phyloP scores from a whole-genome alignment of 75 land plant genomes.

The Cupressus sempervirens region DNA sequence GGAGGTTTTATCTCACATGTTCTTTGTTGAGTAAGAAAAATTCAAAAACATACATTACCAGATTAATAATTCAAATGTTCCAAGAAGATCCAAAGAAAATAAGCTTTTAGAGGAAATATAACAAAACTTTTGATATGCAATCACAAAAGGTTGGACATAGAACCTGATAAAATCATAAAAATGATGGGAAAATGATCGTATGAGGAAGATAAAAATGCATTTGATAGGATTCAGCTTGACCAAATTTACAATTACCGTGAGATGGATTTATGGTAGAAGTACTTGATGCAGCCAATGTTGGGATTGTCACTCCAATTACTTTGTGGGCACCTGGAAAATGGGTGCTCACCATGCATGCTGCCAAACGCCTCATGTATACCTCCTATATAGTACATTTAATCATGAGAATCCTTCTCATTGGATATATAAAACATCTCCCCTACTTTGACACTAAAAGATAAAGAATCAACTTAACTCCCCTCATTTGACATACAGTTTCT shows the following conservation, averaged over 20 bases:
- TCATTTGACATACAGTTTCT: not conserved
- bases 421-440: not conserved
- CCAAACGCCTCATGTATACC: conserved; percentile 80
- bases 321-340: not conserved
- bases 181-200: not conserved
- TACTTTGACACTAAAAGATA: not conserved
- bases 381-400: conserved; percentile 44
- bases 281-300: not conserved
- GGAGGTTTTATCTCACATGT: too few relatives aligned
- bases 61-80: too few relatives aligned
- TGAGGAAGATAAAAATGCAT: not conserved
- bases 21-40: too few relatives aligned
- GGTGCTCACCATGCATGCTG: conserved; percentile 46
- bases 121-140: not conserved
- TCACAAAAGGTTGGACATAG: not conserved
- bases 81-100: not conserved
- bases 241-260: not conserved
- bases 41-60: too few relatives aligned
- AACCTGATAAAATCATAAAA: not conserved
- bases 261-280: not conserved
- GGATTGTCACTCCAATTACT: not conserved
- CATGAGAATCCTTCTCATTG: not conserved
- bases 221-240: not conserved
- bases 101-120: not conserved
- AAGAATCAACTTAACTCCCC: not conserved